Conservation (phyloP, 495 filamentous ascomycete species). For the Wilcoxina mikolae region DNA sequence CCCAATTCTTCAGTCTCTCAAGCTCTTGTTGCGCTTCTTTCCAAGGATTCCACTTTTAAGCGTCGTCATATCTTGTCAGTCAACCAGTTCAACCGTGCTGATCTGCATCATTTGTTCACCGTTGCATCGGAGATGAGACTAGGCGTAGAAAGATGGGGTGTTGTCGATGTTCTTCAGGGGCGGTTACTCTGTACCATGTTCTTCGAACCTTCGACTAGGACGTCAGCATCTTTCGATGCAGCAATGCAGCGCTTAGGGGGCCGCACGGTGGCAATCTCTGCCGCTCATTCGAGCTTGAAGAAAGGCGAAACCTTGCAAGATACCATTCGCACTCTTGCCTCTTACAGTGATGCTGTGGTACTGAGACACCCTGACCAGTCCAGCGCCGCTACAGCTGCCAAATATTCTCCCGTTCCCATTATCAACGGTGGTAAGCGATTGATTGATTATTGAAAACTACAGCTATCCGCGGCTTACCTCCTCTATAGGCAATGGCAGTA, state of each 20-base stretch:
- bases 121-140: slow-evolving; percentile 94
- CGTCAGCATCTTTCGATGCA: slow-evolving; percentile 88
- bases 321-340: slow-evolving; percentile 80
- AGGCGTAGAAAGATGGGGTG: slow-evolving; percentile 76
- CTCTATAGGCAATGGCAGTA: slow-evolving; percentile 53
- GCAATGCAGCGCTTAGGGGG: slow-evolving; percentile 97
- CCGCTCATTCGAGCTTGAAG: slow-evolving; percentile 64
- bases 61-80: slow-evolving; percentile 77
- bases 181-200: slow-evolving; percentile 80
- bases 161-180: slow-evolving; percentile 73
- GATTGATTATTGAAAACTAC: not conserved
- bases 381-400: slow-evolving; percentile 63
- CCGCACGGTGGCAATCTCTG: slow-evolving; percentile 59
- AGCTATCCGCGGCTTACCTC: slow-evolving; percentile 6
- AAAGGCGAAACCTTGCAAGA: slow-evolving; percentile 93
- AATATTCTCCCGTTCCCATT: slow-evolving; percentile 75
- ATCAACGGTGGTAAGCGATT: slow-evolving; percentile 63
- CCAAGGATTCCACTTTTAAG: slow-evolving; percentile 65
- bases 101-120: slow-evolving; percentile 85
- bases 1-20: slow-evolving; percentile 36
- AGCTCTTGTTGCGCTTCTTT: slow-evolving; percentile 53
- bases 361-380: slow-evolving; percentile 75
- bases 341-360: slow-evolving; percentile 87
- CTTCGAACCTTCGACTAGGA: slow-evolving; percentile 93
- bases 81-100: slow-evolving; percentile 66